phyloP scores from a whole-genome alignment of 805 yeast species.

The Yarrowia osloensis region DNA sequence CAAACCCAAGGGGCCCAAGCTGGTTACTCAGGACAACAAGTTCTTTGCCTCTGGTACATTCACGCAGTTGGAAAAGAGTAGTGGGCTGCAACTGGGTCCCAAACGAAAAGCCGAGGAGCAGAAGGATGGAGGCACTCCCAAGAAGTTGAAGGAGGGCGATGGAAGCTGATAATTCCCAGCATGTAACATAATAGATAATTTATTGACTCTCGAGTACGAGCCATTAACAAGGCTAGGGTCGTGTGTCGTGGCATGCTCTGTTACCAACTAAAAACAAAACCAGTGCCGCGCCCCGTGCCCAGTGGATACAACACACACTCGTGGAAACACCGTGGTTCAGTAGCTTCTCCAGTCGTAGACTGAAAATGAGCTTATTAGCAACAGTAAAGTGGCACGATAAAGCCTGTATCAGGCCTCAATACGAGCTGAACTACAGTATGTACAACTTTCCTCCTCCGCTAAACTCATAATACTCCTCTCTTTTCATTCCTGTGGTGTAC shows the following conservation, averaged over 20 bases:
- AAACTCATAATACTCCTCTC: too few species aligned
- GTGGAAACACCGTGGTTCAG: too few species aligned
- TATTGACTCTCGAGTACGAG: background rate
- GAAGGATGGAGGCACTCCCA: background rate
- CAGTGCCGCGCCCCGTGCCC: too few species aligned
- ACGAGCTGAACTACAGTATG: background rate
- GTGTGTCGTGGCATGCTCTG: background rate
- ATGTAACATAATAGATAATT: background rate
- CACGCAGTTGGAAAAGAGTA: slow-evolving; percentile 14
- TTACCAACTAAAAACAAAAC: too few species aligned
- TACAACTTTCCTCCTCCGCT: too few species aligned
- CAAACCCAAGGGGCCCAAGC: background rate
- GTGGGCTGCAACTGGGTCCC: slow-evolving; percentile 8
- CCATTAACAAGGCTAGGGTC: too few species aligned
- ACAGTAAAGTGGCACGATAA: too few species aligned
- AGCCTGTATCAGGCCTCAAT: too few species aligned
- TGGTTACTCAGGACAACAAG: background rate
- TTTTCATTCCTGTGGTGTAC: background rate
- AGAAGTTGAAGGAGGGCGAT: slow-evolving; percentile 9
- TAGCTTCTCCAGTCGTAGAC: too few species aligned
- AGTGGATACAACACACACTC: too few species aligned
- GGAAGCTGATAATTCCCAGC: background rate
- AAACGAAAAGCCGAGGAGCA: slow-evolving; percentile 16
- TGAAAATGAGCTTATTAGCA: too few species aligned
- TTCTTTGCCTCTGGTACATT: slow-evolving; percentile 23